Evolutionary conservation across 345 rosid genomes (phyloP).

Genomic region (Syzygium oleosum): DNA sequence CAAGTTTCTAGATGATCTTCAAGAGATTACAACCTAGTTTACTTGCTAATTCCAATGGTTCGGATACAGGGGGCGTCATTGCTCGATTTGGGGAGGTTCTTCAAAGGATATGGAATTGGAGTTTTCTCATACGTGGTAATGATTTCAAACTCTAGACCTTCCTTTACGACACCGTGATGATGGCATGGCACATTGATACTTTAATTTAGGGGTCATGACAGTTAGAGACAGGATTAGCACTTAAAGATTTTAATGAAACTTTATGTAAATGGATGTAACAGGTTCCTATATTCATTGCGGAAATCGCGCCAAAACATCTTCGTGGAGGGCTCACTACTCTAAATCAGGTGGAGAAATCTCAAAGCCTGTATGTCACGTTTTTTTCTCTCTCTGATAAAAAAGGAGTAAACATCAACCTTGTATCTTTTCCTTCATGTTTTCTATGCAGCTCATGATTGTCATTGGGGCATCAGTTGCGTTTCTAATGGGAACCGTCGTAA

Average conservation of each 20-base stretch:
- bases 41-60: background rate
- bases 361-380: background rate
- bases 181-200: background rate
- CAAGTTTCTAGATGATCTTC: background rate
- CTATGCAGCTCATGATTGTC: slow-evolving; percentile 70
- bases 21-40: background rate
- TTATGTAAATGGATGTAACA: slow-evolving; percentile 4
- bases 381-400: background rate
- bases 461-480: slow-evolving; percentile 57
- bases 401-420: background rate
- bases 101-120: slow-evolving; percentile 86
- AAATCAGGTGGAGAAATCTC: slow-evolving; percentile 39
- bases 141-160: background rate
- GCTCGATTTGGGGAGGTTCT: slow-evolving; percentile 80
- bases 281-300: slow-evolving; percentile 88
- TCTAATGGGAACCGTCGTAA: slow-evolving; percentile 50
- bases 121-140: slow-evolving; percentile 86
- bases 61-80: slow-evolving; percentile 41
- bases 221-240: background rate
- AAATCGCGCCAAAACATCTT: slow-evolving; percentile 86
- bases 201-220: background rate
- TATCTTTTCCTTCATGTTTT: background rate
- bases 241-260: background rate
- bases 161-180: background rate
- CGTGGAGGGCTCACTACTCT: slow-evolving; percentile 84